These are phyloP conservation scores for Colletotrichum endophyticum DNA, from an alignment of 2,329 filamentous ascomycete genomes.

Conservation along the genomic window DNA sequence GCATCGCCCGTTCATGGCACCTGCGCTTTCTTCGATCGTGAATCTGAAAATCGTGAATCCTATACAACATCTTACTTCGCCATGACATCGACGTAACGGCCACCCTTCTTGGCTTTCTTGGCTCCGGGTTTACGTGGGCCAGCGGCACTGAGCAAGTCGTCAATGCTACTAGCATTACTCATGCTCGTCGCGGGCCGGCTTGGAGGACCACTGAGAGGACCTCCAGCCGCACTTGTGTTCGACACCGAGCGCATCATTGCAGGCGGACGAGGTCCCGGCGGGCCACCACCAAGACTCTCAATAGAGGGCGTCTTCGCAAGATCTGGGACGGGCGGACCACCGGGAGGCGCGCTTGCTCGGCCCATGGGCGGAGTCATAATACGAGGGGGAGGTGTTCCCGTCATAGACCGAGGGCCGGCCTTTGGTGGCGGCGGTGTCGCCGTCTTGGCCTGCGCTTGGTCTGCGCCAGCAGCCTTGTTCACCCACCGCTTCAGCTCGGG, in stretches of 20 bases:
- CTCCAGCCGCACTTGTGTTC: constrained; percentile 43
- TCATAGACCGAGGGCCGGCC: constrained; percentile 58
- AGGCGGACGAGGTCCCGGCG: constrained; percentile 24
- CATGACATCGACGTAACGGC: constrained; percentile 97
- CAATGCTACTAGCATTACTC: constrained; percentile 92
- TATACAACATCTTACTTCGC: constrained; percentile 55
- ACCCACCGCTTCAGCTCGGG: constrained; percentile 97
- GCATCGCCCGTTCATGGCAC: neutral
- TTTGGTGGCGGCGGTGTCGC: constrained; percentile 83
- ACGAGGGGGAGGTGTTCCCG: constrained; percentile 55
- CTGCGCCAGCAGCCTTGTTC: constrained; percentile 86
- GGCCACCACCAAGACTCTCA: constrained; percentile 37
- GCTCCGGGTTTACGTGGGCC: constrained; percentile 68
- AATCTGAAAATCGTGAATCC: neutral
- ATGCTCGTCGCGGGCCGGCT: constrained; percentile 79
- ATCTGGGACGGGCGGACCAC: constrained; percentile 23
- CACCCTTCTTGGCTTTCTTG: constrained; percentile 80
- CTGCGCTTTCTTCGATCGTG: neutral
- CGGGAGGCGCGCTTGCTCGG: constrained; percentile 27
- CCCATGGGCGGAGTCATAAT: constrained; percentile 31
- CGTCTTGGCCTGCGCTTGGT: constrained; percentile 61
- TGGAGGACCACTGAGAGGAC: constrained; percentile 56
- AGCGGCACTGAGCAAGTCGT: constrained; percentile 84
- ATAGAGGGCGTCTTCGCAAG: constrained; percentile 30
- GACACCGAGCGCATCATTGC: constrained; percentile 54